These are phyloP conservation scores for Penicillium waksmanii DNA, from an alignment of 495 filamentous ascomycete species.

Conservation along the genomic window DNA sequence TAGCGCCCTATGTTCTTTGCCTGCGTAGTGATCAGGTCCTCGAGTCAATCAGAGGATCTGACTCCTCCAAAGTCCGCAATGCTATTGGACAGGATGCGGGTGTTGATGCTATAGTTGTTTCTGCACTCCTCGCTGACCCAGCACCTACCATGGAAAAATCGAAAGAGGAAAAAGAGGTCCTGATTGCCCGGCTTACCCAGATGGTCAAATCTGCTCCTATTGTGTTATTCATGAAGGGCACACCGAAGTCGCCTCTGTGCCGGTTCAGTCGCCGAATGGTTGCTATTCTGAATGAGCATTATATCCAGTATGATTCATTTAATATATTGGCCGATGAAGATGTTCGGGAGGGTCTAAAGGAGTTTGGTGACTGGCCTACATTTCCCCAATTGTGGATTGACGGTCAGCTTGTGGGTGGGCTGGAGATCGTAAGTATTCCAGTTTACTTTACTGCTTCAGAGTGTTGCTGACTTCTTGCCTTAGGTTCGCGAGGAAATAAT, in stretches of 20 bases:
- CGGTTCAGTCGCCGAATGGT: slow-evolving; percentile 91
- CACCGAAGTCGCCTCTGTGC: slow-evolving; percentile 85
- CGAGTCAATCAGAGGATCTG: too few species aligned
- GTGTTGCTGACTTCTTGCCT: not conserved
- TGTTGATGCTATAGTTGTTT: too few species aligned
- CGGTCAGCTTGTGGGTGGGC: slow-evolving; percentile 80
- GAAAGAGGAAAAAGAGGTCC: too few species aligned
- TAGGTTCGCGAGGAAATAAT: not conserved
- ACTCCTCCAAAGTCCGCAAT: too few species aligned
- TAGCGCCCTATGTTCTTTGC: too few species aligned
- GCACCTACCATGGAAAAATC: too few species aligned
- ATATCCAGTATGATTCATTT: slow-evolving; percentile 94
- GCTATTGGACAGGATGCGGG: too few species aligned
- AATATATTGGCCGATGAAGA: slow-evolving; percentile 96
- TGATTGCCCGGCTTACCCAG: too few species aligned
- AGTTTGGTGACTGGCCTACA: slow-evolving; percentile 93
- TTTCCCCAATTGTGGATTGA: slow-evolving; percentile 85
- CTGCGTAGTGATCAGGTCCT: too few species aligned
- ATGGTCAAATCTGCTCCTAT: slow-evolving; percentile 90
- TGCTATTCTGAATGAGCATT: slow-evolving; percentile 75
- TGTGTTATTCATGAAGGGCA: slow-evolving; percentile 86
- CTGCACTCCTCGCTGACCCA: too few species aligned
- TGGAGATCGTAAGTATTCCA: slow-evolving; percentile 81
- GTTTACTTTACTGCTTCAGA: not conserved
- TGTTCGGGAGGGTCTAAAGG: slow-evolving; percentile 89